Conservation (phyloP, 352 stramenopile genomes). For the Phytophthora litchii region DNA sequence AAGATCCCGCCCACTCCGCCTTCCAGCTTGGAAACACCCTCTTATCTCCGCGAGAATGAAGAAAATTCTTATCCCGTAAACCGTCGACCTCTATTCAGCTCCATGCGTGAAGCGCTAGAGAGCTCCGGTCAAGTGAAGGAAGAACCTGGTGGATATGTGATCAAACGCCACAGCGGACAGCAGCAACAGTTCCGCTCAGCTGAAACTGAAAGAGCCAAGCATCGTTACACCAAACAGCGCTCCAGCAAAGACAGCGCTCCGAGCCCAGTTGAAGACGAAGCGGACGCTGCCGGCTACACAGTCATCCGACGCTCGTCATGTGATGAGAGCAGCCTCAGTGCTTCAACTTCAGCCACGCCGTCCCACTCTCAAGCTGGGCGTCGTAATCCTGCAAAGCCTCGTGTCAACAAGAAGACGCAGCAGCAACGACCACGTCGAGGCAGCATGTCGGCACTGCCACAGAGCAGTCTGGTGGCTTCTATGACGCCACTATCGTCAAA, state of each 20-base stretch:
- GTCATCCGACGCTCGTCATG: constrained; percentile 50
- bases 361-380: constrained; percentile 8
- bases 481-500: constrained; percentile 20
- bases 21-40: constrained; percentile 8
- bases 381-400: constrained; percentile 17
- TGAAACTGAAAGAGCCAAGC: constrained; percentile 14
- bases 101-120: constrained; percentile 49
- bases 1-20: constrained; percentile 5
- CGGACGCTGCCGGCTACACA: constrained; percentile 60
- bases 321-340: constrained; percentile 21
- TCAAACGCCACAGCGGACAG: constrained; percentile 33
- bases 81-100: constrained; percentile 44
- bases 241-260: constrained; percentile 3
- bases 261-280: constrained; percentile 14
- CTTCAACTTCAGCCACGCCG: not conserved
- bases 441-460: constrained; percentile 20
- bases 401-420: constrained; percentile 22
- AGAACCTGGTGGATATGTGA: constrained; percentile 43
- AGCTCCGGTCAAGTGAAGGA: constrained; percentile 43
- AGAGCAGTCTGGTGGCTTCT: constrained; percentile 18
- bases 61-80: constrained; percentile 12
- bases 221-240: constrained; percentile 20
- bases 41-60: not conserved
- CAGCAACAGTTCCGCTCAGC: constrained; percentile 17
- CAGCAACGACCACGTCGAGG: constrained; percentile 24